Percentiles rank a stretch among this genome's conserved stretches.
Conservation (phyloP, 306 rosid genomes). For the Begonia masoniana region DNA sequence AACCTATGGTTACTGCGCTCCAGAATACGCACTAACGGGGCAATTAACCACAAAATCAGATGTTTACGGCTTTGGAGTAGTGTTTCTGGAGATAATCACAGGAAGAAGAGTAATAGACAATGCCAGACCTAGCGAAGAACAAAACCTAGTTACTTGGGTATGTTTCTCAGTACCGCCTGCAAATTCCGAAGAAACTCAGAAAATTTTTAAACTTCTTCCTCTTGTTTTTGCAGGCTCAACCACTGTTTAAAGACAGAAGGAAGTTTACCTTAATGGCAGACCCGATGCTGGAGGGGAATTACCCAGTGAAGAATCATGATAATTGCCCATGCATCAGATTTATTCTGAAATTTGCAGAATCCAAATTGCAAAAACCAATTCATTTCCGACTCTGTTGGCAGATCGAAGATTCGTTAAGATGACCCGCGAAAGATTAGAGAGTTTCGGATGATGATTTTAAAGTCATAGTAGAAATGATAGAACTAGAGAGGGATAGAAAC, state of each 20-base stretch:
- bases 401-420: too few relatives aligned
- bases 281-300: constrained; percentile 51
- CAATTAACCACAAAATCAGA: constrained; percentile 71
- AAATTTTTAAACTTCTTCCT: not conserved
- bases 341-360: too few relatives aligned
- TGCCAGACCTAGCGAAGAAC: constrained; percentile 48
- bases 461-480: too few relatives aligned
- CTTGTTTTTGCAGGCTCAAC: constrained; percentile 52
- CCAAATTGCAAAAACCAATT: too few relatives aligned
- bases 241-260: constrained; percentile 63
- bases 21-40: constrained; percentile 81
- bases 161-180: constrained; percentile 5
- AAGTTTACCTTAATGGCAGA: constrained; percentile 47
- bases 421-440: too few relatives aligned
- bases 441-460: too few relatives aligned
- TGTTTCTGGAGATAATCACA: constrained; percentile 72
- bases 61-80: constrained; percentile 80
- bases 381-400: too few relatives aligned
- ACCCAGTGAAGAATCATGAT: constrained; percentile 50
- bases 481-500: too few relatives aligned
- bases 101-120: constrained; percentile 85
- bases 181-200: not conserved
- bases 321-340: too few relatives aligned
- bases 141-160: constrained; percentile 75
- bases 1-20: constrained; percentile 93